Evolutionary conservation across 2,329 filamentous ascomycete species (phyloP).

Genomic region (Colletotrichum agaves): DNA sequence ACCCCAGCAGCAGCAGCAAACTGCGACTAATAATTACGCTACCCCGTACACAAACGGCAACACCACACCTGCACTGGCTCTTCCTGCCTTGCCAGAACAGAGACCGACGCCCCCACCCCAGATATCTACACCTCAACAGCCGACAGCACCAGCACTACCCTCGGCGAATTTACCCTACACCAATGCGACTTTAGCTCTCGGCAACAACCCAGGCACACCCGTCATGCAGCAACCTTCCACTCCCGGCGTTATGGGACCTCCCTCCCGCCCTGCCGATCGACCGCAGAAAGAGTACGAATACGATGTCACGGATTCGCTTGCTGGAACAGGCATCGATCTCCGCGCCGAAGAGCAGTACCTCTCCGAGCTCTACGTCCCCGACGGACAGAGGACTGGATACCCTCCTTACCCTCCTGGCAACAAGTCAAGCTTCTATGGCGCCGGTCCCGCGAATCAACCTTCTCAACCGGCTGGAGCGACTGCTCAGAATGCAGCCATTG

Average conservation of each 20-base stretch:
- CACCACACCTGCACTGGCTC: conserved; percentile 41
- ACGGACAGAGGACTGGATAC: conserved; percentile 61
- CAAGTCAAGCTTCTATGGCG: conserved; percentile 70
- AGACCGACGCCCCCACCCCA: conserved; percentile 39
- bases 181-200: conserved; percentile 38
- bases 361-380: conserved; percentile 71
- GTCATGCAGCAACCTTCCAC: conserved; percentile 41
- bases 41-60: conserved; percentile 54
- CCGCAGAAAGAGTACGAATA: conserved; percentile 72
- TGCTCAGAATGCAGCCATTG: conserved; percentile 72
- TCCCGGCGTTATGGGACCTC: conserved; percentile 63
- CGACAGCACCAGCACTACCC: conserved; percentile 19
- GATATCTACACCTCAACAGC: conserved; percentile 37
- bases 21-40: conserved; percentile 44
- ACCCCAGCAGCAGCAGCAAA: conserved; percentile 2
- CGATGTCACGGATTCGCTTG: conserved; percentile 85
- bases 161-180: conserved; percentile 37
- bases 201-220: conserved; percentile 21
- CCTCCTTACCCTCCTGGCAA: conserved; percentile 65
- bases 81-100: conserved; percentile 40
- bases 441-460: conserved; percentile 73
- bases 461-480: conserved; percentile 56
- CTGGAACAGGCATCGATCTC: conserved; percentile 86
- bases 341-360: conserved; percentile 87
- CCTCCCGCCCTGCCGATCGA: conserved; percentile 70